These are phyloP conservation scores for Phytophthora podocarpi DNA, from an alignment of 352 stramenopile genomes.

Conservation along the genomic window DNA sequence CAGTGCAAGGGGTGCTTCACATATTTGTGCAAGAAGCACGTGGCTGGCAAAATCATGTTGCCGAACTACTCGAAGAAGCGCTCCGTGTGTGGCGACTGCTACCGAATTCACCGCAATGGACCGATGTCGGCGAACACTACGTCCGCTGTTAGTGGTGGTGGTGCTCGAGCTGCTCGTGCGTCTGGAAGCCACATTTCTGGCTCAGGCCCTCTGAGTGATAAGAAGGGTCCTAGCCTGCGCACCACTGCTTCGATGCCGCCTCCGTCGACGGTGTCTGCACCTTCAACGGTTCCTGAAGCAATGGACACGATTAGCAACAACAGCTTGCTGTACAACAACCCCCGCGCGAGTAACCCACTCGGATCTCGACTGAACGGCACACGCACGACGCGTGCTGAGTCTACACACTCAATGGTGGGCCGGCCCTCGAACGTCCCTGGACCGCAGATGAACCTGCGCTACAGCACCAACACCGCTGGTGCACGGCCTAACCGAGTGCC, in stretches of 20 bases:
- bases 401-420: conserved; percentile 52
- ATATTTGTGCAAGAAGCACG: conserved; percentile 81
- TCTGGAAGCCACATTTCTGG: conserved; percentile 32
- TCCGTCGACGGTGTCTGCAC: conserved; percentile 32
- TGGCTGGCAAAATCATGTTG: conserved; percentile 72
- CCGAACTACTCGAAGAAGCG: conserved; percentile 69
- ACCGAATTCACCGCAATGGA: conserved; percentile 63
- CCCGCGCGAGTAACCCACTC: conserved; percentile 21
- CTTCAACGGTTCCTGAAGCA: conserved; percentile 29
- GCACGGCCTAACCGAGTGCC: conserved; percentile 26
- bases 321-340: conserved; percentile 33
- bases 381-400: conserved; percentile 46
- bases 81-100: conserved; percentile 80
- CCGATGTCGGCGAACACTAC: conserved; percentile 46
- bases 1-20: conserved; percentile 84
- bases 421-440: conserved; percentile 50
- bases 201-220: conserved; percentile 26
- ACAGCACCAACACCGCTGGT: conserved; percentile 44
- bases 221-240: conserved; percentile 31
- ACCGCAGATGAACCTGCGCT: conserved; percentile 57
- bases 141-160: conserved; percentile 16
- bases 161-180: conserved; percentile 22
- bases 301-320: conserved; percentile 36
- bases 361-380: conserved; percentile 25
- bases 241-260: conserved; percentile 16